phyloP scores from a whole-genome alignment of 257 asterid species.

The Salvia miltiorrhiza region DNA sequence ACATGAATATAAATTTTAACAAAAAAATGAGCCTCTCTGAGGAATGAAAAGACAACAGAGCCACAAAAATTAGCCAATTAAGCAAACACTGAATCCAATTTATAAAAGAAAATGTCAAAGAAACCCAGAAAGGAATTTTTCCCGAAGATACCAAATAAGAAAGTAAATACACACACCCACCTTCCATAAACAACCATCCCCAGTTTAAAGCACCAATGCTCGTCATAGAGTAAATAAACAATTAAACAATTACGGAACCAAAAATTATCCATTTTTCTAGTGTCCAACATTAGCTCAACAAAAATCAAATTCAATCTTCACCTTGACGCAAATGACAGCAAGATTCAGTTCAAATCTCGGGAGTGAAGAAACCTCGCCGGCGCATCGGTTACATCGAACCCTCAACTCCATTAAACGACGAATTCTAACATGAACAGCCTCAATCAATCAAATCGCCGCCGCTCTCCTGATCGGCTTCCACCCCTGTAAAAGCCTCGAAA shows the following conservation, averaged over 20 bases:
- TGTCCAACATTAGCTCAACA: neutral
- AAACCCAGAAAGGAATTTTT: slow-evolving; percentile 15
- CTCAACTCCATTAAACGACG: slow-evolving; percentile 75
- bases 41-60: neutral
- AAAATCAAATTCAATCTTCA: slow-evolving; percentile 13
- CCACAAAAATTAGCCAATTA: slow-evolving; percentile 4
- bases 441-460: slow-evolving; percentile 69
- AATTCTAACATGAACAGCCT: slow-evolving; percentile 40
- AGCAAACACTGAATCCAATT: neutral
- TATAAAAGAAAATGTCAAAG: neutral
- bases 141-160: slow-evolving; percentile 11
- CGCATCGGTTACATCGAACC: slow-evolving; percentile 70
- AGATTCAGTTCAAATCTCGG: slow-evolving; percentile 44
- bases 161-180: neutral
- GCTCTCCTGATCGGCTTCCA: slow-evolving; percentile 51
- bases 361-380: slow-evolving; percentile 35
- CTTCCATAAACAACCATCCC: slow-evolving; percentile 10
- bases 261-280: neutral
- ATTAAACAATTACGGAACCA: neutral
- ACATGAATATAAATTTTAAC: neutral
- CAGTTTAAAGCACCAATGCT: slow-evolving; percentile 19
- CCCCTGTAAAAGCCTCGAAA: slow-evolving; percentile 32
- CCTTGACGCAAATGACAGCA: slow-evolving; percentile 38
- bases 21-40: neutral
- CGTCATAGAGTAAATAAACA: neutral